Evolutionary conservation across 306 rosid genomes (phyloP).

Genomic region (Casuarina equisetifolia): DNA sequence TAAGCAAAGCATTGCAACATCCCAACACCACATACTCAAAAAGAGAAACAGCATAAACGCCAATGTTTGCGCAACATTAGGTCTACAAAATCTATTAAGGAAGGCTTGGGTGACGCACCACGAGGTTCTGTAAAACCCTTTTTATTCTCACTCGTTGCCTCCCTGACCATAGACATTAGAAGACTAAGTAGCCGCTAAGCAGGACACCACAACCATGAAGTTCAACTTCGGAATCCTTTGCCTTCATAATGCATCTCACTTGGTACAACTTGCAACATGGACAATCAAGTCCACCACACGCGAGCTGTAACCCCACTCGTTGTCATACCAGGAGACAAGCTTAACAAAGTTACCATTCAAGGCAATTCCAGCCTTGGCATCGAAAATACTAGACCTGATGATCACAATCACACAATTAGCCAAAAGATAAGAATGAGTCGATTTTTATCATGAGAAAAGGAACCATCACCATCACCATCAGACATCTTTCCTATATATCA

Average conservation of each 20-base stretch:
- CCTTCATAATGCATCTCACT: constrained; percentile 3
- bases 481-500: background rate
- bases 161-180: background rate
- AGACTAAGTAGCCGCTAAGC: constrained; percentile 16
- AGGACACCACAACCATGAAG: background rate
- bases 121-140: background rate
- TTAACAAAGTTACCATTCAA: constrained; percentile 50
- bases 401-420: background rate
- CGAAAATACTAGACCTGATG: constrained; percentile 72
- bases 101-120: background rate
- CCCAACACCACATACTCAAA: background rate
- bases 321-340: constrained; percentile 74
- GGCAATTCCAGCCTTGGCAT: constrained; percentile 82
- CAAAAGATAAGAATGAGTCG: background rate
- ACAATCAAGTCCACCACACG: constrained; percentile 66
- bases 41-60: background rate
- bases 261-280: constrained; percentile 35
- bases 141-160: constrained; percentile 3
- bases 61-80: background rate
- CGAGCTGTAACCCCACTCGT: constrained; percentile 77
- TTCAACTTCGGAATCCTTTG: background rate
- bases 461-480: constrained; percentile 6
- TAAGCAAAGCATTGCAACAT: background rate
- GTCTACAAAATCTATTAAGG: background rate
- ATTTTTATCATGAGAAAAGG: background rate